These are phyloP conservation scores for Xylariaceae sp. DNA, from an alignment of 2,329 filamentous ascomycete genomes.

Conservation along the genomic window DNA sequence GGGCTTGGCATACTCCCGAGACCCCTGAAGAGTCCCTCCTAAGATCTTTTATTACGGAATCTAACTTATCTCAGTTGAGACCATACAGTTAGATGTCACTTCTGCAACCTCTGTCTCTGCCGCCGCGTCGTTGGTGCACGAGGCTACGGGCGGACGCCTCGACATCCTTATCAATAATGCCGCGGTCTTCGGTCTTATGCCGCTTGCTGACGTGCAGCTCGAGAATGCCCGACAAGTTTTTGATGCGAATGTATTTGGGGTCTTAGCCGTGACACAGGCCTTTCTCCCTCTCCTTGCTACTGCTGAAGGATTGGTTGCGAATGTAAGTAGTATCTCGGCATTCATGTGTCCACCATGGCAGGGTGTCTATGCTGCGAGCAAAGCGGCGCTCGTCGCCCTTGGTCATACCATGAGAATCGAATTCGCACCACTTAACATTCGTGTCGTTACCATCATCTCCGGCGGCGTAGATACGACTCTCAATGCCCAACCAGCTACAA, in stretches of 20 bases:
- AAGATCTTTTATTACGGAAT: no score
- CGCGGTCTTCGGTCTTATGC: slow-evolving; percentile 33
- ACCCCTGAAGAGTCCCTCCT: no score
- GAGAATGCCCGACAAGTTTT: slow-evolving; percentile 31
- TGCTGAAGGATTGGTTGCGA: background rate
- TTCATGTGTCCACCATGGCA: slow-evolving; percentile 7
- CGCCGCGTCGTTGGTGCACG: slow-evolving; percentile 20
- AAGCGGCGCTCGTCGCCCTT: slow-evolving; percentile 1
- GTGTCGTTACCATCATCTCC: slow-evolving; percentile 1
- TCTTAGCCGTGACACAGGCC: slow-evolving; percentile 42
- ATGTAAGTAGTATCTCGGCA: background rate
- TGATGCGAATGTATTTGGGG: slow-evolving; percentile 41
- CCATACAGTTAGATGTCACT: slow-evolving; percentile 41
- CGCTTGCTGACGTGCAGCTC: slow-evolving; percentile 33
- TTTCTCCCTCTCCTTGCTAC: slow-evolving; percentile 41
- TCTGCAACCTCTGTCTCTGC: slow-evolving; percentile 36
- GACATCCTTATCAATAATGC: slow-evolving; percentile 42
- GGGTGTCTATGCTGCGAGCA: slow-evolving; percentile 1
- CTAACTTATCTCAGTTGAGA: slow-evolving; percentile 27
- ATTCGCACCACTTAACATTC: background rate
- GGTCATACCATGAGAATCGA: slow-evolving; percentile 1
- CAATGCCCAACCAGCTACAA: background rate
- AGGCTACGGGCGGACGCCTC: slow-evolving; percentile 22
- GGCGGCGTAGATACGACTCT: background rate
- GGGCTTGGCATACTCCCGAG: no score